phyloP scores from a whole-genome alignment of 352 stramenopile genomes.

The Phytophthora sp. region DNA sequence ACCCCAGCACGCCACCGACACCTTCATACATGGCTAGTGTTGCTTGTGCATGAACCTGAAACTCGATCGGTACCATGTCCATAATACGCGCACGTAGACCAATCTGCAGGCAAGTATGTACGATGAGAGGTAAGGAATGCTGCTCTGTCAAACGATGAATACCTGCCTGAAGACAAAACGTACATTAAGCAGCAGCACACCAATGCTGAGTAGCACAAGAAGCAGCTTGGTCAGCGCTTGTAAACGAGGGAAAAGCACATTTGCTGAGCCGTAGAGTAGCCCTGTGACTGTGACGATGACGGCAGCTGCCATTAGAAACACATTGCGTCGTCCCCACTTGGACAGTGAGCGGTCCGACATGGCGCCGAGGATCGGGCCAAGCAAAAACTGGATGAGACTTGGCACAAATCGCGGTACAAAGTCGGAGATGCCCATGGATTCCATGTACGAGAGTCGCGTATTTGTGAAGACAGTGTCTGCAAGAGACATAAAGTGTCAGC shows the following conservation, averaged over 20 bases:
- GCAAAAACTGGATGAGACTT: conserved; percentile 65
- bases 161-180: conserved; percentile 1
- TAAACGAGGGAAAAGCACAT: conserved; percentile 62
- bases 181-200: conserved; percentile 68
- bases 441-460: conserved; percentile 72
- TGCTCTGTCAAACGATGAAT: not conserved
- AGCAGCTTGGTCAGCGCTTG: conserved; percentile 51
- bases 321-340: conserved; percentile 72
- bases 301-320: conserved; percentile 62
- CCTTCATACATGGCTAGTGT: conserved; percentile 73
- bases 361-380: conserved; percentile 72
- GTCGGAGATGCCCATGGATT: conserved; percentile 67
- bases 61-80: conserved; percentile 78
- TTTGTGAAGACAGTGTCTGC: conserved; percentile 78
- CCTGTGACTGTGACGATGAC: conserved; percentile 56
- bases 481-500: conserved; percentile 4
- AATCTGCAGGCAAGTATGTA: conserved; percentile 46
- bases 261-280: conserved; percentile 67
- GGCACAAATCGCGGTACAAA: conserved; percentile 70
- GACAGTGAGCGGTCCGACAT: conserved; percentile 77
- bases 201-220: conserved; percentile 69
- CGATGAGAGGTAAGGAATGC: not conserved
- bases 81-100: conserved; percentile 72
- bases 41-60: conserved; percentile 79
- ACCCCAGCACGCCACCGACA: conserved; percentile 61